A percentile compares a stretch with the other conserved stretches of the same genome.
phyloP scores from a whole-genome alignment of 2,329 filamentous ascomycete species.

The Microcera coccophila region DNA sequence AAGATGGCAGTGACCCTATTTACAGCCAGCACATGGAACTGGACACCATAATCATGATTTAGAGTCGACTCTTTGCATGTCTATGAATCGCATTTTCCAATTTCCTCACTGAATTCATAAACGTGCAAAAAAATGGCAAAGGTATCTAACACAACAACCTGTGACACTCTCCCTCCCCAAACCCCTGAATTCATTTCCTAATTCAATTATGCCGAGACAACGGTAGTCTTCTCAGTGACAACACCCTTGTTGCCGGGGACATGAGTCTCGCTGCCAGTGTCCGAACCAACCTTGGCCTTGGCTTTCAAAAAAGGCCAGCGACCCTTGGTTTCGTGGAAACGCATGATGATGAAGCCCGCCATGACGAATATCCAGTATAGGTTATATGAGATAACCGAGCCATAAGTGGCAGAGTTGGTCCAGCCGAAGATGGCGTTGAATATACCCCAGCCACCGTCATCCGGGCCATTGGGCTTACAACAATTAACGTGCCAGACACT shows the following conservation, averaged over 20 bases:
- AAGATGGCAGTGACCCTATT: slow-evolving; percentile 52
- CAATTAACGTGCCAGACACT: slow-evolving; percentile 82
- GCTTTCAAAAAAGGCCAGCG: slow-evolving; percentile 45
- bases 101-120: slow-evolving; percentile 8
- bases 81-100: slow-evolving; percentile 6
- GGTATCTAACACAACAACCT: not conserved
- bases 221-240: slow-evolving; percentile 27
- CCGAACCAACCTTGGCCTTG: slow-evolving; percentile 20
- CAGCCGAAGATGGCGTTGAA: slow-evolving; percentile 85
- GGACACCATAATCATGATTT: slow-evolving; percentile 48
- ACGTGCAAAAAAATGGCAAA: not conserved
- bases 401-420: slow-evolving; percentile 84
- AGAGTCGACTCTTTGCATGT: not conserved
- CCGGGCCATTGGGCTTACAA: slow-evolving; percentile 59
- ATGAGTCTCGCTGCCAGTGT: slow-evolving; percentile 23
- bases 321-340: slow-evolving; percentile 60
- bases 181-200: not conserved
- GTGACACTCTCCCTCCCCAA: not conserved
- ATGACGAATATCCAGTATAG: slow-evolving; percentile 80
- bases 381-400: slow-evolving; percentile 83
- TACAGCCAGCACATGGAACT: slow-evolving; percentile 55
- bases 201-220: slow-evolving; percentile 10
- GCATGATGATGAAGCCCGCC: slow-evolving; percentile 61
- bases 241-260: slow-evolving; percentile 21
- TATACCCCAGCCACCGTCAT: slow-evolving; percentile 78